Evolutionary conservation across 805 yeast species (phyloP).

Genomic region (Yarrowia sp.): DNA sequence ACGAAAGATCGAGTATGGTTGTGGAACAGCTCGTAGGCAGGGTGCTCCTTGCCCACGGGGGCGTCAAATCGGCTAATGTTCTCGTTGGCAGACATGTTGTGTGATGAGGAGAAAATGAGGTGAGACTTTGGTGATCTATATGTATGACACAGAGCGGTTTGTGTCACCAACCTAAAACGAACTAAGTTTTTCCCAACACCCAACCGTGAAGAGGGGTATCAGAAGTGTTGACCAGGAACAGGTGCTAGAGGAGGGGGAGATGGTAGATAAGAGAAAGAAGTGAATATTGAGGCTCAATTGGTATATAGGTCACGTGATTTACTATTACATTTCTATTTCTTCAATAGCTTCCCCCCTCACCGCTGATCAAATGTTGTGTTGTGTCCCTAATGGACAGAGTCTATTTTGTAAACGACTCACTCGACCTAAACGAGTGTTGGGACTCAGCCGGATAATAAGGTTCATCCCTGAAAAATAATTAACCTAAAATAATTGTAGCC

Average conservation of each 20-base stretch:
- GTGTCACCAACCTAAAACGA: slow-evolving; percentile 12
- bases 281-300: not conserved
- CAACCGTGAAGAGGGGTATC: slow-evolving; percentile 21
- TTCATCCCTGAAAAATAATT: not conserved
- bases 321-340: not conserved
- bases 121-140: slow-evolving; percentile 4
- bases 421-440: slow-evolving; percentile 29
- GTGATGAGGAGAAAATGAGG: not conserved
- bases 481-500: no score
- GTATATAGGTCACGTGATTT: not conserved
- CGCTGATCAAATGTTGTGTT: slow-evolving; percentile 14
- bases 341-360: no score
- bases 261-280: not conserved
- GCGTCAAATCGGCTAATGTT: slow-evolving; percentile 49
- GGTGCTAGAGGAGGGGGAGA: no score
- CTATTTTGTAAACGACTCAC: slow-evolving; percentile 23
- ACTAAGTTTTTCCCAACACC: slow-evolving; percentile 25
- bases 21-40: slow-evolving; percentile 53
- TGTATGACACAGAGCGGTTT: not conserved
- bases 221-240: not conserved
- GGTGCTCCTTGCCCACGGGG: slow-evolving; percentile 46
- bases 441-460: not conserved
- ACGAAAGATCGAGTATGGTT: slow-evolving; percentile 56
- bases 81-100: slow-evolving; percentile 44
- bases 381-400: not conserved